Evolutionary conservation across 139 green algal species (phyloP), one percentile per base, ranked within the genome.

Genomic region (Marvania coccoides): DNA sequence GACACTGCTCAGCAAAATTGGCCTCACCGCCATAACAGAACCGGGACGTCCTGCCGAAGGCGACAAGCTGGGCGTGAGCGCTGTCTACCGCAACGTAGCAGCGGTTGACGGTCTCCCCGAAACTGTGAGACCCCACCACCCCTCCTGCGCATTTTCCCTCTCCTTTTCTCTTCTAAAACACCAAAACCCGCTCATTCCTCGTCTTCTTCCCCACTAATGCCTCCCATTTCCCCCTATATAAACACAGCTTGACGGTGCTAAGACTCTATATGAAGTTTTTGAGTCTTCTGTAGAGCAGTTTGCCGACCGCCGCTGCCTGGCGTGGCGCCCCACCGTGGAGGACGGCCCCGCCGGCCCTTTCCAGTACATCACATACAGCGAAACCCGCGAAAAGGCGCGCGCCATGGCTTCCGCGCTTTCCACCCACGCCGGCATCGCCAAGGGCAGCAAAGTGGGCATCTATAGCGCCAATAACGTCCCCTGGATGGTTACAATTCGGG

Each of bases 401-500:
- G n/a, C 37, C 34, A 2, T 87, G 19, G 72, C 39, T 1, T 74
- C 74, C 6, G 77, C 65, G 2, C 29, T 87, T 29, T 10, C 38
- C 5, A n/a, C n/a, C n/a, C 33, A 53, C 1, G 38, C 48, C 10
- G 85, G 82, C 2, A 47, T 90, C 26, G 13, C 56, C 46, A 23
- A 67, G 14, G 42, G 77, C 29, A 40, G 51, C 37, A 69, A 42
- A 23, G 37, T 83, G n/a, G 88, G 88, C 33, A 67, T 95, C 2
- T 94, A 87, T 51, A 82, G 84, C n/a, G 64, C 69, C 62, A 97
- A 97, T 81, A 87, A 77, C 48, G 78, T 83, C 1, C 83, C 95
- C 58, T 96, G 89, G 90, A 96, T 96, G 91, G 75, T 93, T 10
- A 70, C 85, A 2, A 91, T 96, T 76, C 87, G 94, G 79, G 90